Evolutionary conservation across 129 eudicot species (phyloP).

Genomic region (Apium graveolens): DNA sequence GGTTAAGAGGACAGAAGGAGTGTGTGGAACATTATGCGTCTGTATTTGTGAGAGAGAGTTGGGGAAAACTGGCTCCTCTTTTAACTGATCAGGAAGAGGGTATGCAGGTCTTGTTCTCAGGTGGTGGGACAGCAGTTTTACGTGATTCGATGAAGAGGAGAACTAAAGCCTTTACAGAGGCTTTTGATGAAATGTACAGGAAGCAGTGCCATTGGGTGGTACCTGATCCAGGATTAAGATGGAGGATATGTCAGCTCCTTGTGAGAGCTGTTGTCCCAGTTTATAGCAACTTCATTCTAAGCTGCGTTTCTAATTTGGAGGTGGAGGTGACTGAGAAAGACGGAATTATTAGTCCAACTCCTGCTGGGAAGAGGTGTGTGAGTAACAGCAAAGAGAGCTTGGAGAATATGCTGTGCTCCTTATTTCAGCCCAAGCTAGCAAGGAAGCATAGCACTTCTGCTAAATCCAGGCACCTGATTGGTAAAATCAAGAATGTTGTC

Average conservation of each 20-base stretch:
- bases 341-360: neutral
- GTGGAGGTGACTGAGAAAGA: conserved; percentile 20
- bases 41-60: conserved; percentile 53
- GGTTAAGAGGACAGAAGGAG: conserved; percentile 45
- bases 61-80: conserved; percentile 59
- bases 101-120: conserved; percentile 24
- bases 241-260: conserved; percentile 43
- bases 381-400: conserved; percentile 48
- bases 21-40: conserved; percentile 29
- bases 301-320: conserved; percentile 20
- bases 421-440: conserved; percentile 54
- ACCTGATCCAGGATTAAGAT: conserved; percentile 52
- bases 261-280: conserved; percentile 41
- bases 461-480: conserved; percentile 40
- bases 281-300: conserved; percentile 39
- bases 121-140: conserved; percentile 33
- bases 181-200: conserved; percentile 51
- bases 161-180: conserved; percentile 43
- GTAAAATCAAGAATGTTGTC: conserved; percentile 41
- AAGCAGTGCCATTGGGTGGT: conserved; percentile 67
- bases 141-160: conserved; percentile 38
- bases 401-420: conserved; percentile 46
- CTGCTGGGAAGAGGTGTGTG: conserved; percentile 24
- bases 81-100: conserved; percentile 24
- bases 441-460: conserved; percentile 27